Percentiles rank a stretch among this genome's conserved stretches.
Conservation (phyloP, 345 rosid genomes). For the Salix arbutifolia region DNA sequence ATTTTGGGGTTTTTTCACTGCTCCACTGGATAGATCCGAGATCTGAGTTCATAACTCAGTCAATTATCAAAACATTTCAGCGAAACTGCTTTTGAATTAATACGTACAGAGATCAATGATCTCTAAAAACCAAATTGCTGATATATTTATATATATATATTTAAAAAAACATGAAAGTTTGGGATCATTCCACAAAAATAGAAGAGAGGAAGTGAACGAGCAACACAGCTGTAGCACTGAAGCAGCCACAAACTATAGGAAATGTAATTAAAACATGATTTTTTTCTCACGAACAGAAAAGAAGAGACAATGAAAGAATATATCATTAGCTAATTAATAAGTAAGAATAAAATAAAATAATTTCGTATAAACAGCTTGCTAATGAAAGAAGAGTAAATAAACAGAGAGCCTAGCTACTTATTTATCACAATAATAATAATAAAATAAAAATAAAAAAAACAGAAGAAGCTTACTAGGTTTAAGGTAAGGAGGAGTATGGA, state of each 20-base stretch:
- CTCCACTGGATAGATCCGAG: slow-evolving; percentile 13
- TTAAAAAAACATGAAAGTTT: background rate
- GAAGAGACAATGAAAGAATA: background rate
- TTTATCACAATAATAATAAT: background rate
- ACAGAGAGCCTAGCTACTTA: background rate
- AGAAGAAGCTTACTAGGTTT: slow-evolving; percentile 2
- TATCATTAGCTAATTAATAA: background rate
- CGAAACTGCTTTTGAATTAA: background rate
- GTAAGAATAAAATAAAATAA: background rate
- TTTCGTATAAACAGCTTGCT: background rate
- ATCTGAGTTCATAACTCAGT: slow-evolving; percentile 1
- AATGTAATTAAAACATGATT: background rate
- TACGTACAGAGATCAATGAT: background rate
- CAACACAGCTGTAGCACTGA: background rate
- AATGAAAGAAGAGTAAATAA: background rate
- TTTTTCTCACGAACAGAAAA: background rate
- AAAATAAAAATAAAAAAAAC: background rate
- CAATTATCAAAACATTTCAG: background rate
- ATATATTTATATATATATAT: background rate
- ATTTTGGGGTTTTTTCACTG: background rate
- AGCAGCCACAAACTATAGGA: background rate
- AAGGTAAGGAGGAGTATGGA: background rate
- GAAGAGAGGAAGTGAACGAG: background rate
- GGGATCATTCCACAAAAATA: background rate
- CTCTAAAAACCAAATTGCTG: background rate